These are phyloP conservation scores for Plasmodium coatneyi DNA, from an alignment of 169 alveolate genomes.

Conservation along the genomic window DNA sequence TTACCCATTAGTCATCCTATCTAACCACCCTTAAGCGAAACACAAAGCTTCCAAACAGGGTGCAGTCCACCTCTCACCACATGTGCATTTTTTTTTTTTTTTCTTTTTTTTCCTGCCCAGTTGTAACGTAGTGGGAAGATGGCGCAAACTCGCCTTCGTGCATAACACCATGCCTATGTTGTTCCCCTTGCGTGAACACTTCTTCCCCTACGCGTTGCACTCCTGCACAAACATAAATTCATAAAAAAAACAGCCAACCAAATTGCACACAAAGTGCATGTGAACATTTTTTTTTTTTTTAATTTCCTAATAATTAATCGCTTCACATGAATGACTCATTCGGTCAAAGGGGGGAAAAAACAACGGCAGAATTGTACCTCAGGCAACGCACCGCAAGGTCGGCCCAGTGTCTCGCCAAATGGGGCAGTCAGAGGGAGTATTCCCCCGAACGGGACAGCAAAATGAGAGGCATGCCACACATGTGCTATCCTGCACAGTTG, in stretches of 20 bases:
- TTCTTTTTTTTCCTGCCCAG: background rate
- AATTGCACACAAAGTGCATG: background rate
- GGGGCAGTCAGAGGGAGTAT: background rate
- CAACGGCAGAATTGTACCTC: background rate
- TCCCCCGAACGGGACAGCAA: background rate
- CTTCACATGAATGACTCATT: background rate
- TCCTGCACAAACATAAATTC: background rate
- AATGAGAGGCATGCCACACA: background rate
- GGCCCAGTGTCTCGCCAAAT: background rate
- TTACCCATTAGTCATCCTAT: background rate
- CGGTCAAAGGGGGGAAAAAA: background rate
- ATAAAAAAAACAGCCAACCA: background rate
- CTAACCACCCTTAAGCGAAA: background rate
- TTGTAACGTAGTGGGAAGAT: background rate
- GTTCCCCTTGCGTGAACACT: background rate
- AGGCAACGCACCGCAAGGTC: background rate
- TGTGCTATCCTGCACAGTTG: background rate
- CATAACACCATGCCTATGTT: background rate
- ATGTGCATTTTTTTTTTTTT: background rate
- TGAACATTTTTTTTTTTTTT: background rate
- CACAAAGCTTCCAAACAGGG: background rate
- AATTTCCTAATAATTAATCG: background rate
- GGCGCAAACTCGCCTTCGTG: background rate
- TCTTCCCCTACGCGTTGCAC: background rate
- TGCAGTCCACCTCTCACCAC: background rate